Evolutionary conservation across 305 asterid genomes (phyloP).

Genomic region (Lippia alba): DNA sequence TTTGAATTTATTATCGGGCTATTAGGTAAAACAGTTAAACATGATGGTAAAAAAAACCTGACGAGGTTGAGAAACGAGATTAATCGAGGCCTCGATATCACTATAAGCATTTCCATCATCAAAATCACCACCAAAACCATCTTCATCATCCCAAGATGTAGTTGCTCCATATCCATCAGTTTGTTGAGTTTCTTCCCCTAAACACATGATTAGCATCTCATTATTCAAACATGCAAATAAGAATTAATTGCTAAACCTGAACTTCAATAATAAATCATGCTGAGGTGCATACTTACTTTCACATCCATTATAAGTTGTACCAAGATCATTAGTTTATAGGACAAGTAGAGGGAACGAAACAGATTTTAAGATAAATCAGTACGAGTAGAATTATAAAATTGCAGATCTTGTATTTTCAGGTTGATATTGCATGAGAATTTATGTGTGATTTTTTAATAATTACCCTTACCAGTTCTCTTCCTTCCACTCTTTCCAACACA

Average conservation of each 20-base stretch:
- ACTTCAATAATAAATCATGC: slow-evolving; percentile 14
- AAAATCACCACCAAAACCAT: slow-evolving; percentile 57
- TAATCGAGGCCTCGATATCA: slow-evolving; percentile 63
- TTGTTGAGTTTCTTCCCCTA: slow-evolving; percentile 59
- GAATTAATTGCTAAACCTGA: neutral
- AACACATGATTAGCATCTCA: slow-evolving; percentile 32
- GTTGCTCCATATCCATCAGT: slow-evolving; percentile 58
- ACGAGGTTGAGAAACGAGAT: slow-evolving; percentile 92
- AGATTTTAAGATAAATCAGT: neutral
- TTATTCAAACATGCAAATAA: slow-evolving; percentile 24
- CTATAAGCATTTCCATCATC: slow-evolving; percentile 60
- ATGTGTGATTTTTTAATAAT: too few species aligned
- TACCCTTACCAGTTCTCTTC: slow-evolving; percentile 64
- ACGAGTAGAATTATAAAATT: neutral
- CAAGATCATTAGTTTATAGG: too few species aligned
- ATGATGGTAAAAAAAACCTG: slow-evolving; percentile 60
- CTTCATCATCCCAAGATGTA: slow-evolving; percentile 74
- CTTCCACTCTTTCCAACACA: slow-evolving; percentile 83
- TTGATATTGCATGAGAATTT: too few species aligned
- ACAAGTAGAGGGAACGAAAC: too few species aligned
- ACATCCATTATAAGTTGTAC: too few species aligned
- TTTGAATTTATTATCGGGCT: neutral
- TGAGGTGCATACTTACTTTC: neutral
- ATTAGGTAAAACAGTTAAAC: neutral
- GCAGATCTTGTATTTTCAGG: too few species aligned